Conservation (phyloP, 495 filamentous ascomycete species). For the Chlorociboria aeruginascens region DNA sequence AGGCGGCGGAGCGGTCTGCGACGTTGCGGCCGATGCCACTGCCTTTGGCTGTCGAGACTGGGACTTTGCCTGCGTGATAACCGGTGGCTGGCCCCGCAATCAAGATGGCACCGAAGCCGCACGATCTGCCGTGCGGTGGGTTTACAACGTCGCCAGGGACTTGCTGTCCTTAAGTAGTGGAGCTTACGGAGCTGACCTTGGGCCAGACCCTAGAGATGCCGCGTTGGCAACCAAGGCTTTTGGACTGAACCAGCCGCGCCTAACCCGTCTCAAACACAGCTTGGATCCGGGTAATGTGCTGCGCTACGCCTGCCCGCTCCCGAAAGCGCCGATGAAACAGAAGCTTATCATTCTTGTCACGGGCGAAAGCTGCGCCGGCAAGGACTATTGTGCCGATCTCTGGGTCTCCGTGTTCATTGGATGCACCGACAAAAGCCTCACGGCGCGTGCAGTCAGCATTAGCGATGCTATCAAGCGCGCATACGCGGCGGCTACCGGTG, state of each 20-base stretch:
- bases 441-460: constrained; percentile 40
- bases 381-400: constrained; percentile 46
- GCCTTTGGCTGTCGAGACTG: constrained; percentile 55
- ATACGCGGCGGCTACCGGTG: constrained; percentile 42
- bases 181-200: constrained; percentile 49
- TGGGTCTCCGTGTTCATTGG: constrained; percentile 35
- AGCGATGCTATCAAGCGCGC: constrained; percentile 47
- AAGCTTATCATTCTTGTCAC: constrained; percentile 50
- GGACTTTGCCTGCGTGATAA: constrained; percentile 52
- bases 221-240: constrained; percentile 43
- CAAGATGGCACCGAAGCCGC: constrained; percentile 38
- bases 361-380: constrained; percentile 44
- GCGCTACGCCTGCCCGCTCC: constrained; percentile 41
- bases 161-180: constrained; percentile 41
- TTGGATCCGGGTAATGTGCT: constrained; percentile 42
- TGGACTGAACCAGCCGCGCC: constrained; percentile 40
- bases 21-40: constrained; percentile 34
- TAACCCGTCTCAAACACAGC: constrained; percentile 36
- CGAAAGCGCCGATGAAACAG: constrained; percentile 24
- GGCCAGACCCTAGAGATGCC: constrained; percentile 51
- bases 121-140: constrained; percentile 37
- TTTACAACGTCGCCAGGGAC: constrained; percentile 37
- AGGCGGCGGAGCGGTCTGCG: constrained; percentile 40
- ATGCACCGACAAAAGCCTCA: constrained; percentile 23
- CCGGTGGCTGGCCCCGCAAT: constrained; percentile 48